These are phyloP conservation scores for Fusarium pilosicola DNA, from an alignment of 2,329 filamentous ascomycete species.

Conservation along the genomic window DNA sequence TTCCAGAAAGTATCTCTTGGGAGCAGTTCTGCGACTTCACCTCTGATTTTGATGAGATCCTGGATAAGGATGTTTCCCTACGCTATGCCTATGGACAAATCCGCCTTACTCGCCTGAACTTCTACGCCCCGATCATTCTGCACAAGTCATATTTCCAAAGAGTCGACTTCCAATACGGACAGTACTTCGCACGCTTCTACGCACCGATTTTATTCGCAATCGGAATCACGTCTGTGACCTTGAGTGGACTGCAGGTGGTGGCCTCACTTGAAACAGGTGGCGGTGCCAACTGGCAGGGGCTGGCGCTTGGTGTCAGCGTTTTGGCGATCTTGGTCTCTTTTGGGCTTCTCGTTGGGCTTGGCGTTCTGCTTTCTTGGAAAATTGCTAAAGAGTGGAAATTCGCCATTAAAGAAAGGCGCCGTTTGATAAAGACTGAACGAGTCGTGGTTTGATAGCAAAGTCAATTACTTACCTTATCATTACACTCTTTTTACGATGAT, in stretches of 20 bases:
- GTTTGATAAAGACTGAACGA: neutral
- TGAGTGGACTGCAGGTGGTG: neutral
- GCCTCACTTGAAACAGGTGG: neutral
- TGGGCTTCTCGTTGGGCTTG: neutral
- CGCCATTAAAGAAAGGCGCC: neutral
- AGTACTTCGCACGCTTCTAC: neutral
- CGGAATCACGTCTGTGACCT: neutral
- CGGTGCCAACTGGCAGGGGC: neutral
- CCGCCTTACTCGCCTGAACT: neutral
- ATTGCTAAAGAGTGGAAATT: neutral
- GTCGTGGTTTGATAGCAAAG: neutral
- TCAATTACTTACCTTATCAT: too few relatives aligned
- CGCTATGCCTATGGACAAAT: neutral
- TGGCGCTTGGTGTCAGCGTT: neutral
- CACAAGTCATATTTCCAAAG: neutral
- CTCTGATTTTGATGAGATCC: neutral
- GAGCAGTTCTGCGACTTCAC: neutral
- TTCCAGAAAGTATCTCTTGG: neutral
- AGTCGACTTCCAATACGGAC: neutral
- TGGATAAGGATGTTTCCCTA: neutral
- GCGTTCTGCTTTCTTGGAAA: neutral
- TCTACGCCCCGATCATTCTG: neutral
- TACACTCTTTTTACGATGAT: neutral
- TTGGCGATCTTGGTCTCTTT: neutral
- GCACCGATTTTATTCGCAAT: neutral